A percentile compares a stretch with the other conserved stretches of the same genome.
Evolutionary conservation across 2,329 filamentous ascomycete species (phyloP).

Genomic region (Verticillium nonalfalfae): DNA sequence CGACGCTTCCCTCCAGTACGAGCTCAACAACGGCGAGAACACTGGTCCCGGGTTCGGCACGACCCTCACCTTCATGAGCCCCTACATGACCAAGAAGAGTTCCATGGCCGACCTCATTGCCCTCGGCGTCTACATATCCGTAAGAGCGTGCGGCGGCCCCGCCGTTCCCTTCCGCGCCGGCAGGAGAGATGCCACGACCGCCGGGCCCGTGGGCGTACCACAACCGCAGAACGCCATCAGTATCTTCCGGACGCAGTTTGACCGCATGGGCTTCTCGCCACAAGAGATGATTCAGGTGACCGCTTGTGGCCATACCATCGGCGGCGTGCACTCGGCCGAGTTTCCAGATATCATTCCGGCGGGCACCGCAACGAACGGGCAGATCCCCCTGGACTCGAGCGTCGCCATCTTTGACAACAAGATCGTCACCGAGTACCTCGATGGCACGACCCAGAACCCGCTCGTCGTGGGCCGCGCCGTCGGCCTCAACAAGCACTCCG

Average conservation of each 20-base stretch:
- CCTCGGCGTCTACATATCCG: slow-evolving; percentile 49
- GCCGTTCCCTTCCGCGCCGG: slow-evolving; percentile 46
- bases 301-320: slow-evolving; percentile 56
- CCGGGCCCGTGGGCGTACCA: slow-evolving; percentile 44
- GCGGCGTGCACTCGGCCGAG: slow-evolving; percentile 49
- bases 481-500: slow-evolving; percentile 38
- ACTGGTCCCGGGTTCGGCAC: slow-evolving; percentile 47
- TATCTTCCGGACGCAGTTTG: slow-evolving; percentile 49
- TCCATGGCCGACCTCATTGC: slow-evolving; percentile 53
- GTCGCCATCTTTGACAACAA: slow-evolving; percentile 47
- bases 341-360: slow-evolving; percentile 46
- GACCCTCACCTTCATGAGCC: slow-evolving; percentile 46
- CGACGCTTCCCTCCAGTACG: slow-evolving; percentile 55
- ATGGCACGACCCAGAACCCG: slow-evolving; percentile 46
- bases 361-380: slow-evolving; percentile 34
- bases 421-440: slow-evolving; percentile 50
- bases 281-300: slow-evolving; percentile 54
- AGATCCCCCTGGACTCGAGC: slow-evolving; percentile 39
- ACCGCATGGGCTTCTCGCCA: slow-evolving; percentile 48
- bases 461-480: slow-evolving; percentile 46
- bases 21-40: slow-evolving; percentile 49
- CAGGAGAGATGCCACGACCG: slow-evolving; percentile 44
- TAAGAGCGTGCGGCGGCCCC: slow-evolving; percentile 53
- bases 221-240: slow-evolving; percentile 47
- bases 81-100: slow-evolving; percentile 43